These are phyloP conservation scores for Globisporangium solare DNA, from an alignment of 352 stramenopile species.

Conservation along the genomic window DNA sequence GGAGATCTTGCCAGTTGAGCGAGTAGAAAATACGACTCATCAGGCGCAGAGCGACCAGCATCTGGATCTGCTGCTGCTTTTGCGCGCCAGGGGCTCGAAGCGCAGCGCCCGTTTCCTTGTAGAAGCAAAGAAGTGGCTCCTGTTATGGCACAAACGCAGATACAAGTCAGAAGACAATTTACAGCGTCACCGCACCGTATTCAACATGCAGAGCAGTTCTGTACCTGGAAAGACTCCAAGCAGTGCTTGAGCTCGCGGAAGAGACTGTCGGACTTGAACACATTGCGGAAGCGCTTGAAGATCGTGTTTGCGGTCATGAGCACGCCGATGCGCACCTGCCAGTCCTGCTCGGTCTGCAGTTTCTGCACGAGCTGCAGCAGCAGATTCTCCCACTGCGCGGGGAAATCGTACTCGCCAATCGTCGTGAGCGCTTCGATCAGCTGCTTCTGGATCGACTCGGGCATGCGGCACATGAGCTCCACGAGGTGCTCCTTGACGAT, in stretches of 20 bases:
- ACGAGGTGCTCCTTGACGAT: constrained; percentile 98
- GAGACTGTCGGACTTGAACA: constrained; percentile 93
- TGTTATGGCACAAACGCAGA: constrained; percentile 4
- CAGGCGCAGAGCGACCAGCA: constrained; percentile 83
- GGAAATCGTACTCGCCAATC: constrained; percentile 97
- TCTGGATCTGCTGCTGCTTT: constrained; percentile 53
- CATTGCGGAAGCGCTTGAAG: constrained; percentile 96
- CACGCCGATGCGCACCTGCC: constrained; percentile 92
- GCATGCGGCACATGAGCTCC: constrained; percentile 97
- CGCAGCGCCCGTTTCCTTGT: constrained; percentile 58
- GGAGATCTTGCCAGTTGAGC: constrained; percentile 98
- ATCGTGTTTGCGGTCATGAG: constrained; percentile 98
- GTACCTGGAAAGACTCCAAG: constrained; percentile 89
- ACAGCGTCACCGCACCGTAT: not conserved
- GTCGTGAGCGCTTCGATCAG: constrained; percentile 96
- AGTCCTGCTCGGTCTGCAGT: constrained; percentile 86
- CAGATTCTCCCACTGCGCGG: constrained; percentile 94
- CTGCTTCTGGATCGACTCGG: constrained; percentile 91
- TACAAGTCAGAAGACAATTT: constrained; percentile 3
- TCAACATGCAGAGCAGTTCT: constrained; percentile 14
- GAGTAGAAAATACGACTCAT: constrained; percentile 98
- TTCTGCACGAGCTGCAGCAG: constrained; percentile 93
- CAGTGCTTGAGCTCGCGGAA: constrained; percentile 96
- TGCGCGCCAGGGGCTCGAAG: constrained; percentile 36
- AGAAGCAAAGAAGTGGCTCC: constrained; percentile 71